phyloP scores from a whole-genome alignment of 2,329 filamentous ascomycete genomes.

The Scedosporium apiospermum region DNA sequence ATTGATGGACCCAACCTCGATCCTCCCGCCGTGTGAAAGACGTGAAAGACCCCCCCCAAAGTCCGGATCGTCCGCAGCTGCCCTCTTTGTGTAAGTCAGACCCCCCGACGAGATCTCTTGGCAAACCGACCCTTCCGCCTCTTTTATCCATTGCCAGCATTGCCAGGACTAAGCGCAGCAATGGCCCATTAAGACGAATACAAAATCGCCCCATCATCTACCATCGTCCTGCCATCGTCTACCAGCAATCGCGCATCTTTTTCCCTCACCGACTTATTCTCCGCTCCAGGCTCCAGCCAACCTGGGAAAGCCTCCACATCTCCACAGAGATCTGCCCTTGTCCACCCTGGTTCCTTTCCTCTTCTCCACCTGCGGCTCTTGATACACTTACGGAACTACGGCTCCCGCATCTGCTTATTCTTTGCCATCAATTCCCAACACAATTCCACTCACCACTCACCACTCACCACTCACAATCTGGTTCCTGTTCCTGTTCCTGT shows the following conservation, averaged over 20 bases:
- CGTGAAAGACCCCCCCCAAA: no score
- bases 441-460: neutral
- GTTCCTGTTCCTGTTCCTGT: neutral
- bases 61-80: no score
- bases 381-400: neutral
- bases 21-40: no score
- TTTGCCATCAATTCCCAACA: neutral
- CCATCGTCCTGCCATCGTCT: no score
- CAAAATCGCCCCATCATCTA: no score
- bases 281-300: neutral
- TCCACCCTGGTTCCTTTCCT: neutral
- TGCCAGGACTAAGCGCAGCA: no score
- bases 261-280: constrained; percentile 1
- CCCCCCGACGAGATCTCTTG: no score
- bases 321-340: neutral
- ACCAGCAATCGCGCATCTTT: neutral
- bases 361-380: neutral
- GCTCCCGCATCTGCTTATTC: neutral
- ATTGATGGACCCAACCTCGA: no score
- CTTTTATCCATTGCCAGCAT: no score
- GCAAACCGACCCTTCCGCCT: no score
- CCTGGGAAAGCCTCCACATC: neutral
- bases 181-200: no score
- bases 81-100: no score
- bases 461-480: neutral